Percentiles rank a stretch among this genome's conserved stretches.
Evolutionary conservation across 2,329 filamentous ascomycete species (phyloP).

Genomic region (Curvularia eragrostidis): DNA sequence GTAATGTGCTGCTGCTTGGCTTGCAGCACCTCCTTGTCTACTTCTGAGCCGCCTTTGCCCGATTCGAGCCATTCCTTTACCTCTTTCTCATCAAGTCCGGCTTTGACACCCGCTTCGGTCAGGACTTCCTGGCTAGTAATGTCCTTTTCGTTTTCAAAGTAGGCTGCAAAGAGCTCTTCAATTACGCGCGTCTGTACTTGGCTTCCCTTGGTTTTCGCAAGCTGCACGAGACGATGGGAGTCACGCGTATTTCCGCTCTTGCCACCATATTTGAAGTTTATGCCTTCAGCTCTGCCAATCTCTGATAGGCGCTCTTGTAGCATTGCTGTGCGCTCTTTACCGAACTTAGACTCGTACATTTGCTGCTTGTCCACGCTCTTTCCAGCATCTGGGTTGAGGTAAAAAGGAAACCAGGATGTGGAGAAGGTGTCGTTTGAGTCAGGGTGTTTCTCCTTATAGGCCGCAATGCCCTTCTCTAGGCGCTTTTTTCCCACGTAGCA

Average conservation of each 20-base stretch:
- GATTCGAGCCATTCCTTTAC: conserved; percentile 53
- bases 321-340: conserved; percentile 63
- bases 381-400: conserved; percentile 73
- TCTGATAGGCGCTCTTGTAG: conserved; percentile 65
- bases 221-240: conserved; percentile 74
- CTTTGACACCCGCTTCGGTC: conserved; percentile 51
- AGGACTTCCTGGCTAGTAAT: conserved; percentile 54
- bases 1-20: conserved; percentile 60
- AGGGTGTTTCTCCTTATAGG: conserved; percentile 69
- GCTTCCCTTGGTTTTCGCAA: conserved; percentile 64
- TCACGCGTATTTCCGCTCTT: conserved; percentile 79
- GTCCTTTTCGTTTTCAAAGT: conserved; percentile 58
- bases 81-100: conserved; percentile 54
- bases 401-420: conserved; percentile 79
- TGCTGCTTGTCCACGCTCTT: conserved; percentile 61
- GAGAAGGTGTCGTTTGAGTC: conserved; percentile 70
- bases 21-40: conserved; percentile 56
- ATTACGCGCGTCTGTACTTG: conserved; percentile 56
- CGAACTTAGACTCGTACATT: conserved; percentile 69
- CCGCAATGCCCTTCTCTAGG: conserved; percentile 72
- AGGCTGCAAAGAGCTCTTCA: conserved; percentile 51
- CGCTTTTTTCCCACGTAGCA: conserved; percentile 81
- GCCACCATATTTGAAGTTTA: conserved; percentile 75
- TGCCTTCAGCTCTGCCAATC: conserved; percentile 70
- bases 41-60: conserved; percentile 54